These are phyloP conservation scores for Butyriboletus loyo DNA, from an alignment of 768 basidiomycete species.

Conservation along the genomic window DNA sequence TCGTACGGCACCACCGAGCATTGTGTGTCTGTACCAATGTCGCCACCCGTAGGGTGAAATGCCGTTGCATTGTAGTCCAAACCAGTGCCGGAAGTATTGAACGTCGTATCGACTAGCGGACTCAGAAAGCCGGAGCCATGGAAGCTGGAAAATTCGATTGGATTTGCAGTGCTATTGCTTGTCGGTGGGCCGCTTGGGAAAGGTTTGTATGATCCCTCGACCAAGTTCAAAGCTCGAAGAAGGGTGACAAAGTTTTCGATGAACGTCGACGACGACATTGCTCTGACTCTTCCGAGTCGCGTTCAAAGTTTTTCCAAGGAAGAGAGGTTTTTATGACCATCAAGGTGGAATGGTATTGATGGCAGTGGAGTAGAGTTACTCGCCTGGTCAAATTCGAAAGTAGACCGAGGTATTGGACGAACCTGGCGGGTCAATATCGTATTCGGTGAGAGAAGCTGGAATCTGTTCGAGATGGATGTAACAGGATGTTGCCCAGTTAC, in stretches of 20 bases:
- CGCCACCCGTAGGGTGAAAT: neutral
- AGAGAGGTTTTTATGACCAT: neutral
- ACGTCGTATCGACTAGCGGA: neutral
- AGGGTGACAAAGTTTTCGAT: constrained; percentile 1
- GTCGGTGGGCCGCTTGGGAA: neutral
- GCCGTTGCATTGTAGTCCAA: neutral
- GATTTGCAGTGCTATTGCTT: neutral
- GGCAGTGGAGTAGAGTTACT: neutral
- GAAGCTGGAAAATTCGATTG: neutral
- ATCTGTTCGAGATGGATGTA: no score
- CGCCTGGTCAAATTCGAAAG: constrained; percentile 2
- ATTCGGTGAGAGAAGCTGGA: no score
- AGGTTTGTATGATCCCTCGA: constrained; percentile 12
- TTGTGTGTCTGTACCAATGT: neutral
- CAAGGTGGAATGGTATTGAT: neutral
- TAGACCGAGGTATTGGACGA: no score
- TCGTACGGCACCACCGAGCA: constrained; percentile 12
- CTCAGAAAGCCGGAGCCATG: neutral
- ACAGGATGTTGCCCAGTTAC: no score
- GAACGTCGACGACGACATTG: constrained; percentile 6
- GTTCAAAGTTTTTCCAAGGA: neutral
- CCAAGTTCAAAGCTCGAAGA: constrained; percentile 10
- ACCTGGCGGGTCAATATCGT: no score
- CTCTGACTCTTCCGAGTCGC: neutral
- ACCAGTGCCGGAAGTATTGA: neutral